phyloP scores from a whole-genome alignment of 805 yeast species.

The Groenewaldozyma salmanticensis region DNA sequence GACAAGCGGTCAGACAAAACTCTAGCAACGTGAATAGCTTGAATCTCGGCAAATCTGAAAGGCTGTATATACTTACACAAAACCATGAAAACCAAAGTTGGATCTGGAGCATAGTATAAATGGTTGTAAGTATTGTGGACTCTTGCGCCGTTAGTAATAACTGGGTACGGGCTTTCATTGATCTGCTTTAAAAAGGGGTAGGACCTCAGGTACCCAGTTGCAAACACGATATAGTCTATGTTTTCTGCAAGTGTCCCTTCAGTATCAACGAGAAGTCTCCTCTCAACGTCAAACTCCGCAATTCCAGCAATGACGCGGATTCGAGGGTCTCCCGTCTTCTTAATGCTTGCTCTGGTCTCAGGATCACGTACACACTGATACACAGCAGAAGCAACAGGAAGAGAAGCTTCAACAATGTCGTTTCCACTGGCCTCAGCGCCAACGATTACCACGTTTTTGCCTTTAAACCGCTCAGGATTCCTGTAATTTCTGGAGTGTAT shows the following conservation, averaged over 20 bases:
- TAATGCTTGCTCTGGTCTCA: conserved; percentile 8
- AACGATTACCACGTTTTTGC: conserved; percentile 46
- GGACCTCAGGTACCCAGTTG: conserved; percentile 65
- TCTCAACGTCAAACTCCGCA: conserved; percentile 22
- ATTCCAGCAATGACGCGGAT: conserved; percentile 38
- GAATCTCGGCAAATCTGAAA: conserved; percentile 10
- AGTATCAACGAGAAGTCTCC: conserved; percentile 15
- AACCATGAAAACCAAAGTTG: conserved; percentile 53
- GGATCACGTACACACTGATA: conserved; percentile 39
- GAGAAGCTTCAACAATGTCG: conserved; percentile 44
- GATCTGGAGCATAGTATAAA: conserved; percentile 46
- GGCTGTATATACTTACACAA: conserved; percentile 30
- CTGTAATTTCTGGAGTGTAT: conserved; percentile 52
- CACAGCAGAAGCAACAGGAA: conserved; percentile 28
- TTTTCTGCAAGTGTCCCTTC: conserved; percentile 27
- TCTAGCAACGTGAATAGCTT: conserved; percentile 11
- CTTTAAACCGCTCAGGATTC: conserved; percentile 35
- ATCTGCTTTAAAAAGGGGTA: conserved; percentile 47
- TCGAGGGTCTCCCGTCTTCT: conserved; percentile 24
- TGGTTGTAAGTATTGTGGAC: conserved; percentile 52
- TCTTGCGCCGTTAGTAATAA: conserved; percentile 39
- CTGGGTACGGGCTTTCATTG: conserved; percentile 21
- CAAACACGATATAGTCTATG: conserved; percentile 53
- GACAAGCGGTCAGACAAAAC: conserved; percentile 4
- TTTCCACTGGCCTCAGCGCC: conserved; percentile 74